Conservation (phyloP, 2,329 filamentous ascomycete species). For the Exophiala mesophila region DNA sequence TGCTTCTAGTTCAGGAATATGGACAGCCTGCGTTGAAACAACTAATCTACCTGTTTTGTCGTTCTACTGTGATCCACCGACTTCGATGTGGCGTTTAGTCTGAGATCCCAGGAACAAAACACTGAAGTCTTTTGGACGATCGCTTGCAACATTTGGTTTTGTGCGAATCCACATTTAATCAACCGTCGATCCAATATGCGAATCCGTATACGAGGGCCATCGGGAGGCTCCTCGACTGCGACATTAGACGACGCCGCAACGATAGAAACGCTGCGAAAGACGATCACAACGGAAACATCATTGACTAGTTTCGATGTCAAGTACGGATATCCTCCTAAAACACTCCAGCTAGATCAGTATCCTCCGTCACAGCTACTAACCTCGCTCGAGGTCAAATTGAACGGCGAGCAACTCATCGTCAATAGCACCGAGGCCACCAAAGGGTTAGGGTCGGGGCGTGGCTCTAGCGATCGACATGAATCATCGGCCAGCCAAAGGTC, state of each 20-base stretch:
- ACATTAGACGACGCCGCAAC: slow-evolving; percentile 62
- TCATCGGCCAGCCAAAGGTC: neutral
- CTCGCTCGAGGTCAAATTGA: slow-evolving; percentile 57
- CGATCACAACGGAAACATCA: slow-evolving; percentile 56
- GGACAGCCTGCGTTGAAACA: too few species aligned
- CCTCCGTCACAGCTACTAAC: slow-evolving; percentile 47
- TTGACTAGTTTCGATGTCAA: slow-evolving; percentile 69
- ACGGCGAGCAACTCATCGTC: slow-evolving; percentile 66
- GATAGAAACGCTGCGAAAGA: slow-evolving; percentile 36
- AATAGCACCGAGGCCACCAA: slow-evolving; percentile 31
- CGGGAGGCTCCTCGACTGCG: slow-evolving; percentile 62
- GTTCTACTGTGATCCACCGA: too few species aligned
- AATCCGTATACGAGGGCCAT: slow-evolving; percentile 69
- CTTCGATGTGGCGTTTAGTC: too few species aligned
- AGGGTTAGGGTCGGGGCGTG: neutral
- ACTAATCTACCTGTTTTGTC: too few species aligned
- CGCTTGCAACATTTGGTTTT: too few species aligned
- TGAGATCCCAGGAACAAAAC: too few species aligned
- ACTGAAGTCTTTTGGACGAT: too few species aligned
- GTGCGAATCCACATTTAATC: too few species aligned
- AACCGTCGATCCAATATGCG: slow-evolving; percentile 60
- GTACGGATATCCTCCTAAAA: slow-evolving; percentile 75
- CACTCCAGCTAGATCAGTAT: slow-evolving; percentile 56
- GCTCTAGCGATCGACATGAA: neutral
- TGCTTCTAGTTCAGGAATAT: too few species aligned